A percentile compares a stretch with the other conserved stretches of the same genome.
These are phyloP conservation scores for Clonostachys sp. DNA, from an alignment of 2,329 filamentous ascomycete species.

Conservation along the genomic window DNA sequence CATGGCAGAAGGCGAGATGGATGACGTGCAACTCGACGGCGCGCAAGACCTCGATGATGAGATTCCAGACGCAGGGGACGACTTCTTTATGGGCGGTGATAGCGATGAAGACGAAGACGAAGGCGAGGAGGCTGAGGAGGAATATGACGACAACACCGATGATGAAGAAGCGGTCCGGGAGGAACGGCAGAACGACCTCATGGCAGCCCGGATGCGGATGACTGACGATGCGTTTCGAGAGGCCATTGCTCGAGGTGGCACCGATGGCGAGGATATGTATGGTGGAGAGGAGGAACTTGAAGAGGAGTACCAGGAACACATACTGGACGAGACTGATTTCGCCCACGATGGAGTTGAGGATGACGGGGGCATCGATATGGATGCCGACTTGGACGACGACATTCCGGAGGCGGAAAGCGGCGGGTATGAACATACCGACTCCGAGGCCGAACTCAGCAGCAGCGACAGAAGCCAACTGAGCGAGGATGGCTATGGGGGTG, in stretches of 20 bases:
- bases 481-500: constrained; percentile 9
- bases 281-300: constrained; percentile 49
- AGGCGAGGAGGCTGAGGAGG: constrained; percentile 30
- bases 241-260: constrained; percentile 46
- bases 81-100: constrained; percentile 44
- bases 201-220: constrained; percentile 46
- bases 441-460: constrained; percentile 58
- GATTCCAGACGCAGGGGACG: constrained; percentile 62
- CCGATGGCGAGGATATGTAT: constrained; percentile 43
- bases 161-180: constrained; percentile 33
- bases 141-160: constrained; percentile 31
- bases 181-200: constrained; percentile 42
- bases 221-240: constrained; percentile 59
- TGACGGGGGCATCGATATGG: constrained; percentile 42
- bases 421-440: constrained; percentile 75
- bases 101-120: constrained; percentile 34
- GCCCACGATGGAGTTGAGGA: constrained; percentile 18
- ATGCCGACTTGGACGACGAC: constrained; percentile 66
- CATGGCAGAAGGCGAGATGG: constrained; percentile 38
- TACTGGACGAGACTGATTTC: constrained; percentile 61
- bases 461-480: constrained; percentile 30
- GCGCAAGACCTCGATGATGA: constrained; percentile 66
- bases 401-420: constrained; percentile 61
- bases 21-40: constrained; percentile 51
- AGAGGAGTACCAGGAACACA: constrained; percentile 50